These are phyloP conservation scores for Ailanthus altissimus DNA, from an alignment of 345 rosid species.

Conservation along the genomic window DNA sequence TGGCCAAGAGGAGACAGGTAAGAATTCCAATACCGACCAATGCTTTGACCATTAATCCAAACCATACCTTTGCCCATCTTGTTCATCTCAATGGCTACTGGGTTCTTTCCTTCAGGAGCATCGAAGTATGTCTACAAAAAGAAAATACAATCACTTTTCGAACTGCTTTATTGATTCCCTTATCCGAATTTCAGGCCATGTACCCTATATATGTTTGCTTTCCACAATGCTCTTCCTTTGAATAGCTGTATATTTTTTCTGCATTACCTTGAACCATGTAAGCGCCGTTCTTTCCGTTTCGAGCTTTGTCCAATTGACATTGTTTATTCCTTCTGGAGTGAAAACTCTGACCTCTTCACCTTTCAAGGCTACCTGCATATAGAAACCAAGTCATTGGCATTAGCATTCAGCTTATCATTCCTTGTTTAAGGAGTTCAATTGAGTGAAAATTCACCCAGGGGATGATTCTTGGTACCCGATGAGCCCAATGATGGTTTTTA, in stretches of 20 bases:
- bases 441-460: not conserved
- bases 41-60: slow-evolving; percentile 83
- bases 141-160: not conserved
- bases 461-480: slow-evolving; percentile 46
- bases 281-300: slow-evolving; percentile 42
- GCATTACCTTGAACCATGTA: slow-evolving; percentile 81
- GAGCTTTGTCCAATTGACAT: slow-evolving; percentile 48
- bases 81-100: slow-evolving; percentile 55
- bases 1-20: slow-evolving; percentile 63
- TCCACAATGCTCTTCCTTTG: not conserved
- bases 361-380: slow-evolving; percentile 55
- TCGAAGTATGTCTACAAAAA: slow-evolving; percentile 58
- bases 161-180: not conserved
- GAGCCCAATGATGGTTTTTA: slow-evolving; percentile 64
- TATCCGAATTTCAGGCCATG: no score
- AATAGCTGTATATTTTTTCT: not conserved
- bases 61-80: slow-evolving; percentile 82
- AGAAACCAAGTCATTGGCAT: not conserved
- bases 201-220: not conserved
- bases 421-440: not conserved
- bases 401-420: not conserved
- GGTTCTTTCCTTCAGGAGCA: slow-evolving; percentile 62
- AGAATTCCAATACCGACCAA: slow-evolving; percentile 84
- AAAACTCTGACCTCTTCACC: slow-evolving; percentile 53
- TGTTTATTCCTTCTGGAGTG: slow-evolving; percentile 52